Evolutionary conservation across 306 rosid genomes (phyloP).

Genomic region (Lathyrus sativus): DNA sequence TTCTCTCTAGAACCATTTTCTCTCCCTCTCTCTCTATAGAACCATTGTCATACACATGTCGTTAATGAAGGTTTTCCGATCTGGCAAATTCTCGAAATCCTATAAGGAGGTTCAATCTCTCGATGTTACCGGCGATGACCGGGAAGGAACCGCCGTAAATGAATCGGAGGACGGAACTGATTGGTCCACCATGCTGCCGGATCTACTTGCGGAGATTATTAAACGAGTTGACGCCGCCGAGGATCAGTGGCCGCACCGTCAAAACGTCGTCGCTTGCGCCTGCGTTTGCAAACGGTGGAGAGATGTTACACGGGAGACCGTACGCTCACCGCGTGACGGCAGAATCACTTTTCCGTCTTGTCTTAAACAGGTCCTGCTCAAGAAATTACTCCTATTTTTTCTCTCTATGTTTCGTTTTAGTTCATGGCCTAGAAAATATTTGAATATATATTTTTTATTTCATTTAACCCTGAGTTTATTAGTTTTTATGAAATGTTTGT

Average conservation of each 20-base stretch:
- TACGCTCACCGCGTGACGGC: constrained; percentile 50
- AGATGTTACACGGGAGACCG: constrained; percentile 74
- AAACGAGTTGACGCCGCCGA: constrained; percentile 72
- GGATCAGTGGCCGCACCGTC: constrained; percentile 80
- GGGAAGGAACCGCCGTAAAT: background rate
- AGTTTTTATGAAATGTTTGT: background rate
- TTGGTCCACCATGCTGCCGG: constrained; percentile 88
- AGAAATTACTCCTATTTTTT: background rate
- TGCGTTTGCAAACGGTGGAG: constrained; percentile 98
- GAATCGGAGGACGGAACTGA: constrained; percentile 34
- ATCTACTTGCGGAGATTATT: constrained; percentile 81
- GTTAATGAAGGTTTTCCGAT: constrained; percentile 59
- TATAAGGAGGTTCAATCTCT: constrained; percentile 43
- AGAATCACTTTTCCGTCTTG: constrained; percentile 94
- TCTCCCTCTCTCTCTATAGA: background rate
- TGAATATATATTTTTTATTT: background rate
- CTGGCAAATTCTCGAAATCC: constrained; percentile 78
- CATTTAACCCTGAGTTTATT: background rate
- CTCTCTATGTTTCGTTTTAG: background rate
- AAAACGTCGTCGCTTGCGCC: constrained; percentile 81
- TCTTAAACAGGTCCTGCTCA: constrained; percentile 75
- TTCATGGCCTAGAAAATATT: background rate
- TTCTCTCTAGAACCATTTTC: constrained; percentile 17
- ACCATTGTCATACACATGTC: constrained; percentile 56
- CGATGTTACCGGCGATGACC: constrained; percentile 3